These are phyloP conservation scores for Asterella californica DNA, from an alignment of 225 moss, liverwort and hornwort genomes.

Conservation along the genomic window DNA sequence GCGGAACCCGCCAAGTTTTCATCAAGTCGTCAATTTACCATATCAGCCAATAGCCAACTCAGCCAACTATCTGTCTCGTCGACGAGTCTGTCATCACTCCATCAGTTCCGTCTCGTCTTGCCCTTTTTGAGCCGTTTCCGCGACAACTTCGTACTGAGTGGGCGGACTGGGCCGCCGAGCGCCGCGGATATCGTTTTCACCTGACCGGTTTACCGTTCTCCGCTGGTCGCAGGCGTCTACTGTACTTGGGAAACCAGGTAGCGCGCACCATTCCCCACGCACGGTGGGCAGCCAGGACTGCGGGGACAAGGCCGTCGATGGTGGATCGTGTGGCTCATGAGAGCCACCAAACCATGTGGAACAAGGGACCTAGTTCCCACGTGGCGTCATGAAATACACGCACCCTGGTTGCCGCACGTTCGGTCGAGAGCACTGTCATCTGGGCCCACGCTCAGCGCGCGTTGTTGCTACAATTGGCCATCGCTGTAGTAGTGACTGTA, in stretches of 20 bases:
- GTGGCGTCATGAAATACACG: neutral
- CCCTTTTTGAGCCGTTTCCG: neutral
- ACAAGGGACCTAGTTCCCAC: neutral
- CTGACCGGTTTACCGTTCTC: neutral
- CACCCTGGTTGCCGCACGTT: slow-evolving; percentile 8
- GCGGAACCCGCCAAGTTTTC: neutral
- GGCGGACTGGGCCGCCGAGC: neutral
- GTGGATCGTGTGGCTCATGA: neutral
- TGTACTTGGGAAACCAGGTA: neutral
- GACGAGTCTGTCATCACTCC: too few relatives aligned
- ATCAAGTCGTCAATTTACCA: neutral
- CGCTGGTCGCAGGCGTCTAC: neutral
- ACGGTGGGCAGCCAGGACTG: neutral
- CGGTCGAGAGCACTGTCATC: neutral
- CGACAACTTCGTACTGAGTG: neutral
- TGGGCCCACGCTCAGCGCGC: neutral
- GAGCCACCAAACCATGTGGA: neutral
- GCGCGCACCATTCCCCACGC: neutral
- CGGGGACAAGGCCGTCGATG: neutral
- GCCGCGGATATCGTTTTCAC: neutral
- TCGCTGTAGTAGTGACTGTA: too few relatives aligned
- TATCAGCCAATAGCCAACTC: neutral
- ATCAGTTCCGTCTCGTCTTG: neutral
- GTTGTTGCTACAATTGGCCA: neutral
- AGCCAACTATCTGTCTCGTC: neutral